Evolutionary conservation across 116 monocot species (phyloP).

Genomic region (Iris pallida): DNA sequence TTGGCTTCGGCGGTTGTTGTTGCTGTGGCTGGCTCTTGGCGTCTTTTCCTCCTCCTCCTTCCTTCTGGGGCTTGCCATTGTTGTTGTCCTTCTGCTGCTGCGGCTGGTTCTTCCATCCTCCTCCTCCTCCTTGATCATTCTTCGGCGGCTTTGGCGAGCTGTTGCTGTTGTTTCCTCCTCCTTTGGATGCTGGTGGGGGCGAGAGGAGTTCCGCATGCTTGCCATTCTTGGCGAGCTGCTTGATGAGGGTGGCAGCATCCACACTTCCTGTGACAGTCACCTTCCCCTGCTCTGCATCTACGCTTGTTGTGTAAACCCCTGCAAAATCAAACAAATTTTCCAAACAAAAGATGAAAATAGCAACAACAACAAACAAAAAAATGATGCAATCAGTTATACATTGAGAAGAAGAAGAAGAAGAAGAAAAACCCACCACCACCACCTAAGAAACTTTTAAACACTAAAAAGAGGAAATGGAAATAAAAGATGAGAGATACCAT

Average conservation of each 20-base stretch:
- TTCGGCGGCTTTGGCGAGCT: background rate
- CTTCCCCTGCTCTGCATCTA: constrained; percentile 43
- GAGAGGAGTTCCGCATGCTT: constrained; percentile 36
- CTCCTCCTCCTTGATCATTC: background rate
- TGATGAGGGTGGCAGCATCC: constrained; percentile 40
- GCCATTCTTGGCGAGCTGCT: constrained; percentile 35
- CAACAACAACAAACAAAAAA: background rate
- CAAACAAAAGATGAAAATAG: background rate
- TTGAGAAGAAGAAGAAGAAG: too few species aligned
- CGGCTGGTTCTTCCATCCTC: background rate
- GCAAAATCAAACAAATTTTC: background rate
- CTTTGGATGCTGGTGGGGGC: constrained; percentile 13
- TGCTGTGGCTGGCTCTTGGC: too few species aligned
- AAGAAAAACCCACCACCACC: too few species aligned
- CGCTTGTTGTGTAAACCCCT: constrained; percentile 28
- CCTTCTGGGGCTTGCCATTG: constrained; percentile 13
- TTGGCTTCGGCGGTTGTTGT: background rate
- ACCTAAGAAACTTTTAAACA: too few species aligned
- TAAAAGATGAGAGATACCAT: constrained; percentile 3
- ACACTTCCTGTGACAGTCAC: constrained; percentile 38
- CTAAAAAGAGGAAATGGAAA: background rate
- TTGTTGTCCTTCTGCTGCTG: constrained; percentile 13
- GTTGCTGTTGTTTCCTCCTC: constrained; percentile 4
- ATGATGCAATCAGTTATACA: too few species aligned
- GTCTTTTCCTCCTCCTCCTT: background rate